These are phyloP conservation scores for Vigna reflexopilosa DNA, from an alignment of 306 rosid genomes.

Conservation along the genomic window DNA sequence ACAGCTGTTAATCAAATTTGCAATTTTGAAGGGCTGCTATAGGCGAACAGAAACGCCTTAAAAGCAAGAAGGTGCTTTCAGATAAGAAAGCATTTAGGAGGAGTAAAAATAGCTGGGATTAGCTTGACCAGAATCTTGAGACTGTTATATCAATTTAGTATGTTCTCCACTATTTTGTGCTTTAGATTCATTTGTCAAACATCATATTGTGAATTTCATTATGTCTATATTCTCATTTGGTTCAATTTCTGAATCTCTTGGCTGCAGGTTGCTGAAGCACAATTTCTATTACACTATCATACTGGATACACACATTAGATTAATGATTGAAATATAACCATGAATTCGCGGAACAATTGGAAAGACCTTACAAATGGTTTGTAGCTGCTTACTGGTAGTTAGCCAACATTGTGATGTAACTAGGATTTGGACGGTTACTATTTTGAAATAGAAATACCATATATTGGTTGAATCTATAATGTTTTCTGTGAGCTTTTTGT, in stretches of 20 bases:
- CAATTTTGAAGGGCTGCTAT: constrained; percentile 77
- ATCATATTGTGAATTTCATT: constrained; percentile 3
- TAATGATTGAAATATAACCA: constrained; percentile 18
- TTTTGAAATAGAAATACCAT: constrained; percentile 30
- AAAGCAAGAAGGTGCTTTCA: constrained; percentile 85
- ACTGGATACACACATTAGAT: constrained; percentile 18
- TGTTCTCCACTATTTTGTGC: constrained; percentile 39
- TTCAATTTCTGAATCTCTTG: constrained; percentile 16
- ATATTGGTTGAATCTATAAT: constrained; percentile 13
- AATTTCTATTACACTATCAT: constrained; percentile 28
- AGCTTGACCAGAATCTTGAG: constrained; percentile 33
- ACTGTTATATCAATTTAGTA: constrained; percentile 36
- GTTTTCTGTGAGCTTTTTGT: constrained; percentile 1
- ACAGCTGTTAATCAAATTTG: constrained; percentile 35
- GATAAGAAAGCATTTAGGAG: constrained; percentile 87
- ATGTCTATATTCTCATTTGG: constrained; percentile 9
- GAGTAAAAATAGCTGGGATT: constrained; percentile 86
- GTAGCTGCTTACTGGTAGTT: constrained; percentile 23
- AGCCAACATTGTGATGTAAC: constrained; percentile 35
- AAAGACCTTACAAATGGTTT: constrained; percentile 22
- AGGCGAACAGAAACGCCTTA: constrained; percentile 91
- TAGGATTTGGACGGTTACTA: background rate
- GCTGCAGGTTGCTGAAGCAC: constrained; percentile 36
- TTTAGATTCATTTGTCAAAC: constrained; percentile 31
- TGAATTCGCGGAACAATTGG: constrained; percentile 14